A percentile compares a stretch with the other conserved stretches of the same genome.
phyloP scores from a whole-genome alignment of 768 basidiomycete species.

The Boletus subparvulus region DNA sequence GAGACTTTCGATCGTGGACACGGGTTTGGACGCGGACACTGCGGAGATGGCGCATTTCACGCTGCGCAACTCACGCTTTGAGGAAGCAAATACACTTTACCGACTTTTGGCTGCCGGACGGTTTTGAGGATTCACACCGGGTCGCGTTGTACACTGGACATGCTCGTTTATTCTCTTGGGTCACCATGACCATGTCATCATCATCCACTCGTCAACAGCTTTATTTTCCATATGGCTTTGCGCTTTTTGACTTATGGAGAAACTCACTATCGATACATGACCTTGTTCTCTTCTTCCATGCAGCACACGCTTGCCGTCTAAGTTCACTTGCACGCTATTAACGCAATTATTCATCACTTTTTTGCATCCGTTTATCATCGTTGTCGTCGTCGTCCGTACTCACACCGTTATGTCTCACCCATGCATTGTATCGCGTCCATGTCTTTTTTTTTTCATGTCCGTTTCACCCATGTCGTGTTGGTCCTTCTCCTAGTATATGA shows the following conservation, averaged over 20 bases:
- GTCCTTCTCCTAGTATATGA: neutral
- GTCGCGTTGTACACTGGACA: neutral
- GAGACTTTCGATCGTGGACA: slow-evolving; percentile 64
- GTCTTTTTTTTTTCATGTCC: neutral
- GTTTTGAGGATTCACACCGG: slow-evolving; percentile 16
- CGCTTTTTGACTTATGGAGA: slow-evolving; percentile 18
- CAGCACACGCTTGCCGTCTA: neutral
- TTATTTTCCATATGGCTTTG: slow-evolving; percentile 7
- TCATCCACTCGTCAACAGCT: neutral
- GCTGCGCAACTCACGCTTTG: slow-evolving; percentile 67
- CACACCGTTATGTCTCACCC: slow-evolving; percentile 4
- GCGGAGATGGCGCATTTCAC: slow-evolving; percentile 80
- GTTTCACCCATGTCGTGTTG: neutral
- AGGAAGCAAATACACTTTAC: slow-evolving; percentile 75
- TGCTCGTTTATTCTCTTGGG: neutral
- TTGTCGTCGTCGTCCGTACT: neutral
- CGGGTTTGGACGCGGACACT: slow-evolving; percentile 61
- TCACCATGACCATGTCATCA: neutral
- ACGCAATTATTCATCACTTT: neutral
- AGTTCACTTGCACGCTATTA: neutral
- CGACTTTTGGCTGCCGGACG: slow-evolving; percentile 53
- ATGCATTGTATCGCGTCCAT: neutral
- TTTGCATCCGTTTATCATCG: neutral
- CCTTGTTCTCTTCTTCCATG: neutral
- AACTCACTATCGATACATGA: slow-evolving; percentile 7